Percentiles rank a stretch among this genome's conserved stretches.
phyloP scores from a whole-genome alignment of 352 stramenopile species.

The Phytophthora meadii region DNA sequence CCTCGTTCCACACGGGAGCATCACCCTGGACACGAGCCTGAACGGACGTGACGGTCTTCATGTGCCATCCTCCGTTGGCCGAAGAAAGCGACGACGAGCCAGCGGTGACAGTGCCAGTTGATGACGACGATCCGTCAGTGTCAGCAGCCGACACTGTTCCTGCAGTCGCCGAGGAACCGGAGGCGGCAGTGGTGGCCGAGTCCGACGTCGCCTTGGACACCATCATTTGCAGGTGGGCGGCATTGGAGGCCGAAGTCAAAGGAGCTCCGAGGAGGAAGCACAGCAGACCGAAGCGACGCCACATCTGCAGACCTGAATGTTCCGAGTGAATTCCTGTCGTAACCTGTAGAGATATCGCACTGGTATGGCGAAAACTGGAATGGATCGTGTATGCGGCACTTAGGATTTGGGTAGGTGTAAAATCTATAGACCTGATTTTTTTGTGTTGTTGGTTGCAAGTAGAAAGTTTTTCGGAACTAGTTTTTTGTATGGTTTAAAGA shows the following conservation, averaged over 20 bases:
- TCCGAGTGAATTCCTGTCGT: background rate
- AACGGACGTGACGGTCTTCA: constrained; percentile 43
- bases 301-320: constrained; percentile 8
- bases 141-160: constrained; percentile 12
- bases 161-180: constrained; percentile 8
- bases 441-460: constrained; percentile 5
- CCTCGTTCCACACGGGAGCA: constrained; percentile 44
- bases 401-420: constrained; percentile 16
- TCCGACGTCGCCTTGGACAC: constrained; percentile 22
- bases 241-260: background rate
- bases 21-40: constrained; percentile 66
- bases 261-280: constrained; percentile 11
- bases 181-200: constrained; percentile 1
- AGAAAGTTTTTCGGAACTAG: background rate
- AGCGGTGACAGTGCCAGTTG: constrained; percentile 3
- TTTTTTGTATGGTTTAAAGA: background rate
- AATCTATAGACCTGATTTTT: constrained; percentile 27
- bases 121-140: constrained; percentile 6
- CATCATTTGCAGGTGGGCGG: constrained; percentile 20
- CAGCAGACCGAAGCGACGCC: constrained; percentile 2
- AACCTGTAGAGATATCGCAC: constrained; percentile 4
- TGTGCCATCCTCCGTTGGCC: constrained; percentile 30
- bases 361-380: constrained; percentile 19
- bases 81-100: constrained; percentile 2
- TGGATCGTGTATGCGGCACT: background rate